Evolutionary conservation across 1,284 basidiomycete species (phyloP).

Genomic region (Rhodofomes roseus): DNA sequence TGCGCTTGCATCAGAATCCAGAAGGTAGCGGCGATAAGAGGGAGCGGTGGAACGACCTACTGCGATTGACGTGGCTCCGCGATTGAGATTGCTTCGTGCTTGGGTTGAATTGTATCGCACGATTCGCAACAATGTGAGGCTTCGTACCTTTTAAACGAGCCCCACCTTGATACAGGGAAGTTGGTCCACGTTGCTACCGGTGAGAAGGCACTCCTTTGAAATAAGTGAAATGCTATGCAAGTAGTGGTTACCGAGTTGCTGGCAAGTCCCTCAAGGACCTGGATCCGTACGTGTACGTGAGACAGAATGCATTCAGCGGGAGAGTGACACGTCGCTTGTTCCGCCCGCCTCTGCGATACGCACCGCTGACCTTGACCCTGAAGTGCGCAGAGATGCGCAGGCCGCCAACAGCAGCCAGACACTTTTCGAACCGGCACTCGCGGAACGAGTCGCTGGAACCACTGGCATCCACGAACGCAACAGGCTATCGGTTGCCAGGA

Average conservation of each 20-base stretch:
- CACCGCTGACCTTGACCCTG: too few species aligned
- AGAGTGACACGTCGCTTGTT: too few species aligned
- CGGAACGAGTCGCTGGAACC: too few species aligned
- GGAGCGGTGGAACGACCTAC: not conserved
- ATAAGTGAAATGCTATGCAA: not conserved
- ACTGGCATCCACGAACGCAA: too few species aligned
- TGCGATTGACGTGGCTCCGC: not conserved
- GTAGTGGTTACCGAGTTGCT: not conserved
- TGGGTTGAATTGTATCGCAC: not conserved
- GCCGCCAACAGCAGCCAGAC: too few species aligned
- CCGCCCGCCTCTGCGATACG: too few species aligned
- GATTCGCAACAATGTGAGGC: not conserved
- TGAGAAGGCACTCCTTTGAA: not conserved
- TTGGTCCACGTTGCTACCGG: not conserved
- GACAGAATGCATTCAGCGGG: too few species aligned
- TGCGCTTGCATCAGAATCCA: not conserved
- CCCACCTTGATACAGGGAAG: not conserved
- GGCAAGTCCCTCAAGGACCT: too few species aligned
- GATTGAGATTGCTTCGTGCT: too few species aligned
- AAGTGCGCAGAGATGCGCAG: too few species aligned
- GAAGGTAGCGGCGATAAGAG: not conserved
- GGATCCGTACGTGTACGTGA: too few species aligned
- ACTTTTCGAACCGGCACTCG: too few species aligned
- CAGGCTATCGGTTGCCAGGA: not conserved
- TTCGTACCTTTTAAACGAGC: not conserved